phyloP scores from a whole-genome alignment of 495 filamentous ascomycete genomes.

The Staphylotrichum longicolle region DNA sequence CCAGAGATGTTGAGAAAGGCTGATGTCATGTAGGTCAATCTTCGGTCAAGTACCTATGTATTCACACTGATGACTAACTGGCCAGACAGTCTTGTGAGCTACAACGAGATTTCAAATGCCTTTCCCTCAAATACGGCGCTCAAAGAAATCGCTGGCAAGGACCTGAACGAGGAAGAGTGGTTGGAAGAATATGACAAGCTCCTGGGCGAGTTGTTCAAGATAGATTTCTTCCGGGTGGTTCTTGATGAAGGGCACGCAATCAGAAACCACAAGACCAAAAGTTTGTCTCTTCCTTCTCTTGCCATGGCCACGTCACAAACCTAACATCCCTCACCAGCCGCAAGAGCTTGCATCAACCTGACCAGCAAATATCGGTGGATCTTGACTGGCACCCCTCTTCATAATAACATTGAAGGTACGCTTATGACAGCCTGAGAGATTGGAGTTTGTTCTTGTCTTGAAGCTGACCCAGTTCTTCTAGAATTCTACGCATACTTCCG shows the following conservation, averaged over 20 bases:
- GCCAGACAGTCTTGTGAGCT: conserved; percentile 9
- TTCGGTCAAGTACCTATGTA: too few relatives aligned
- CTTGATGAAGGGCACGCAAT: conserved; percentile 13
- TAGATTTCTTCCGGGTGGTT: conserved; percentile 5
- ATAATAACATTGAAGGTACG: not conserved
- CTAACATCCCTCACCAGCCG: not conserved
- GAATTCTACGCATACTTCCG: conserved; percentile 11
- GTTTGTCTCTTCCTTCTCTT: not conserved
- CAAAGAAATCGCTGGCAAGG: not conserved
- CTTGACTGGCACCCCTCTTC: not conserved
- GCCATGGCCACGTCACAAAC: not conserved
- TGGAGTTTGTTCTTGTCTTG: not conserved
- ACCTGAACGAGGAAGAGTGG: conserved; percentile 2
- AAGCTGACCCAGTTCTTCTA: not conserved
- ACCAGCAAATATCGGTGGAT: conserved; percentile 17
- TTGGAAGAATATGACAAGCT: not conserved
- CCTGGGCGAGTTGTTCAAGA: conserved; percentile 1
- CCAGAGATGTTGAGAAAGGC: not conserved
- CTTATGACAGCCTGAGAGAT: too few relatives aligned
- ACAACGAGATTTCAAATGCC: conserved; percentile 1
- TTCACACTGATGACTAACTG: too few relatives aligned
- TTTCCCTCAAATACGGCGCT: not conserved
- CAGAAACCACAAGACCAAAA: not conserved
- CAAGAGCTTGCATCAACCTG: not conserved
- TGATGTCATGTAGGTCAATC: conserved; percentile 5